Conservation (phyloP, 208 protist genomes). For the Wallacemonas sp. region DNA sequence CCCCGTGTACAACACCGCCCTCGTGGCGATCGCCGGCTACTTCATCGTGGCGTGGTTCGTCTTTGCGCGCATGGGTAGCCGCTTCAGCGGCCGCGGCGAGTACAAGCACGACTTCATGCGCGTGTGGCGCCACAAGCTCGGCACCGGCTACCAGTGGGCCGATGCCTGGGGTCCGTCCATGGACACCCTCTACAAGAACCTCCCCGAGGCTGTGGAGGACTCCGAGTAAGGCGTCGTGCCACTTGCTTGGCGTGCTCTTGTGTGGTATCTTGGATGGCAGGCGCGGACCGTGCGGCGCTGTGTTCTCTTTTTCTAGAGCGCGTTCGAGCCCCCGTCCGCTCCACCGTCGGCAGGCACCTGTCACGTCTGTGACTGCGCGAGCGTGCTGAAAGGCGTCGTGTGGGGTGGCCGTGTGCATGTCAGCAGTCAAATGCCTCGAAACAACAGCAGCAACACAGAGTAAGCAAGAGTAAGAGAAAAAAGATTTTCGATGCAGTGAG, state of each 20-base stretch:
- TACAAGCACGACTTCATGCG: conserved; percentile 86
- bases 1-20: conserved; percentile 56
- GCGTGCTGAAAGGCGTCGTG: background rate
- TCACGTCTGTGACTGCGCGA: too few relatives aligned
- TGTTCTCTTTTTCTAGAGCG: background rate
- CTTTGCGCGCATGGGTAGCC: conserved; percentile 63
- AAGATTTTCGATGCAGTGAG: background rate
- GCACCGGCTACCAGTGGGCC: conserved; percentile 89
- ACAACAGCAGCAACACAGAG: background rate
- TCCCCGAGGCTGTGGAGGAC: conserved; percentile 68
- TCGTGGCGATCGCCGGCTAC: conserved; percentile 54
- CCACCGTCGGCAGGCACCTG: too few relatives aligned
- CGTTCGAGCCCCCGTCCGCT: too few relatives aligned
- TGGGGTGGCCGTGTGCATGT: background rate
- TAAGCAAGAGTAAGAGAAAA: background rate
- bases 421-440: background rate
- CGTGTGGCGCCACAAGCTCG: conserved; percentile 86
- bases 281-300: background rate
- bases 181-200: conserved; percentile 78
- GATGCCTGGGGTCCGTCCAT: conserved; percentile 85
- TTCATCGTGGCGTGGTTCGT: conserved; percentile 78
- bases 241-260: background rate
- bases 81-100: conserved; percentile 38
- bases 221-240: conserved; percentile 24
- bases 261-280: conserved; percentile 6